Conservation (phyloP, 2,329 filamentous ascomycete genomes). For the Blastomyces parvus region DNA sequence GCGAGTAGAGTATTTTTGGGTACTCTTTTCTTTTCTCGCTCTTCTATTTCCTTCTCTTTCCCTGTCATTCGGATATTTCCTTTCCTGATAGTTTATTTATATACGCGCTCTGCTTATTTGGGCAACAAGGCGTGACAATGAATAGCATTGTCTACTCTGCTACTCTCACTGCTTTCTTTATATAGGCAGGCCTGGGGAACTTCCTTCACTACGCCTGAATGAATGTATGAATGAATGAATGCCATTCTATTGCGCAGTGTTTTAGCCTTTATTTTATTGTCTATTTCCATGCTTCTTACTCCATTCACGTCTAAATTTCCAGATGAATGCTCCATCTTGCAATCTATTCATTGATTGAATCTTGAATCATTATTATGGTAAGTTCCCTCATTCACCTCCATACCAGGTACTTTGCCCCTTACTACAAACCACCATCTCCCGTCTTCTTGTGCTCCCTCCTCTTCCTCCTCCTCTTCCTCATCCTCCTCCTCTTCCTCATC, state of each 20-base stretch:
- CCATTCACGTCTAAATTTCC: background rate
- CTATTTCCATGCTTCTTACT: background rate
- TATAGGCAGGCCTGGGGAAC: background rate
- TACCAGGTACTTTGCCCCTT: background rate
- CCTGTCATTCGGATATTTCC: background rate
- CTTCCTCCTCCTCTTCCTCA: no score
- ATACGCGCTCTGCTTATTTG: background rate
- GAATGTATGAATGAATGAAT: slow-evolving; percentile 4
- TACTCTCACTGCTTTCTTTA: background rate
- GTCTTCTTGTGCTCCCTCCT: no score
- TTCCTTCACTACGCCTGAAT: background rate
- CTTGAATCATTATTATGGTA: slow-evolving; percentile 3
- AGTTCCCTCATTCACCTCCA: background rate
- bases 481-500: background rate
- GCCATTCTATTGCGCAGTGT: background rate
- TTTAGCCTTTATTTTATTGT: background rate
- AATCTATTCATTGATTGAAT: background rate
- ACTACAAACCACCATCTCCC: background rate
- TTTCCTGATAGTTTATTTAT: background rate
- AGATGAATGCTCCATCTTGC: background rate
- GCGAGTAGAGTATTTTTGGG: background rate
- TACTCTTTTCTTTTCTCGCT: background rate
- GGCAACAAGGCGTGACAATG: slow-evolving; percentile 2
- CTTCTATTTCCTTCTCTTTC: background rate
- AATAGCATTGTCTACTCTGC: slow-evolving; percentile 3